These are phyloP conservation scores for Diplodia scrobiculata DNA, from an alignment of 2,329 filamentous ascomycete species.

Conservation along the genomic window DNA sequence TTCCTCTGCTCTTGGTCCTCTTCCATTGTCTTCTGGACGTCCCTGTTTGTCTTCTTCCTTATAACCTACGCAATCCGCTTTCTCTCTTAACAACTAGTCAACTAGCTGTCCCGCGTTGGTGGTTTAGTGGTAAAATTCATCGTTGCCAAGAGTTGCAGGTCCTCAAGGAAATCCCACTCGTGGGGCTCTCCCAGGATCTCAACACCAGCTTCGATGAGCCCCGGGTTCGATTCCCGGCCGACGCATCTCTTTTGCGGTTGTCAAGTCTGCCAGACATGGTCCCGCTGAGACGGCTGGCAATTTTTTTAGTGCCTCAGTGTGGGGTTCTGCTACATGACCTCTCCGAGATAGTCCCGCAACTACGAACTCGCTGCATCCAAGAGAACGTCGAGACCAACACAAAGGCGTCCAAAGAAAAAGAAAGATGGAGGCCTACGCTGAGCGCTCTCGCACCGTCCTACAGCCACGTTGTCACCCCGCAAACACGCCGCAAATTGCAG, in stretches of 20 bases:
- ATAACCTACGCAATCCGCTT: rapidly evolving
- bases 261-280: neutral
- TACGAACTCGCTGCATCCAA: neutral
- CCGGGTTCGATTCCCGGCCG: constrained; percentile 27
- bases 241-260: constrained; percentile 8
- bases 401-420: no score
- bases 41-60: neutral
- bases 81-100: neutral
- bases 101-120: neutral
- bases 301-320: neutral
- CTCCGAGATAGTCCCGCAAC: neutral
- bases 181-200: neutral
- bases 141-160: constrained; percentile 7
- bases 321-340: neutral
- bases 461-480: no score
- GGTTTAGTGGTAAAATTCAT: constrained; percentile 24
- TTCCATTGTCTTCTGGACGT: neutral
- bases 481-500: no score
- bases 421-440: no score
- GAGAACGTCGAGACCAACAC: neutral
- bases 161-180: neutral
- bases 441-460: no score
- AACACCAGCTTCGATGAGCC: constrained; percentile 19
- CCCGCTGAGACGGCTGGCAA: neutral
- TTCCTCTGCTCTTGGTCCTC: neutral